Evolutionary conservation across 2,329 filamentous ascomycete species (phyloP).

Genomic region (Dothideomycetes sp.): DNA sequence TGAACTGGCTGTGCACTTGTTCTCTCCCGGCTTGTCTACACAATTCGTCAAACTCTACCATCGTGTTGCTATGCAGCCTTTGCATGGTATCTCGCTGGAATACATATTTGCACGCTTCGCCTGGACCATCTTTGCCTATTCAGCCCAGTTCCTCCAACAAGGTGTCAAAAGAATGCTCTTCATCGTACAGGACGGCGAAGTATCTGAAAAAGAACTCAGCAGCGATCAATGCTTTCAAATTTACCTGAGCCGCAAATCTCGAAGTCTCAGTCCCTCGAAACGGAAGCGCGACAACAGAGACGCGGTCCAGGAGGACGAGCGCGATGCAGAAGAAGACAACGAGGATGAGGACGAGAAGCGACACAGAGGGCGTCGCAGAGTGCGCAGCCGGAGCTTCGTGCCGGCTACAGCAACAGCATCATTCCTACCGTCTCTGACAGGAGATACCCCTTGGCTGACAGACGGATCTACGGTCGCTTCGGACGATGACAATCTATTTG

Average conservation of each 20-base stretch:
- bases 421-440: no score
- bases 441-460: no score
- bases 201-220: background rate
- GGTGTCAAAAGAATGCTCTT: background rate
- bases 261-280: slow-evolving; percentile 2
- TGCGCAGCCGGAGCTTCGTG: background rate
- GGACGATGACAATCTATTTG: no score
- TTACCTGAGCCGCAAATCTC: background rate
- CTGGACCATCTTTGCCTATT: slow-evolving; percentile 3
- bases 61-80: background rate
- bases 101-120: slow-evolving; percentile 5
- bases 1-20: no score
- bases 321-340: background rate
- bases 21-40: no score
- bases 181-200: background rate
- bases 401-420: no score
- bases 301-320: background rate
- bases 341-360: background rate
- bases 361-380: background rate
- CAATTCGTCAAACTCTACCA: slow-evolving; percentile 1
- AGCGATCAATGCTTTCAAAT: background rate
- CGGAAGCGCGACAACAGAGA: background rate
- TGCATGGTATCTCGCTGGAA: background rate
- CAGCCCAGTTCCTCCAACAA: slow-evolving; percentile 1
- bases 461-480: no score